Base-by-base conservation (phyloP, 2,329 filamentous ascomycete genomes). In the Curvularia lunata region DNA sequence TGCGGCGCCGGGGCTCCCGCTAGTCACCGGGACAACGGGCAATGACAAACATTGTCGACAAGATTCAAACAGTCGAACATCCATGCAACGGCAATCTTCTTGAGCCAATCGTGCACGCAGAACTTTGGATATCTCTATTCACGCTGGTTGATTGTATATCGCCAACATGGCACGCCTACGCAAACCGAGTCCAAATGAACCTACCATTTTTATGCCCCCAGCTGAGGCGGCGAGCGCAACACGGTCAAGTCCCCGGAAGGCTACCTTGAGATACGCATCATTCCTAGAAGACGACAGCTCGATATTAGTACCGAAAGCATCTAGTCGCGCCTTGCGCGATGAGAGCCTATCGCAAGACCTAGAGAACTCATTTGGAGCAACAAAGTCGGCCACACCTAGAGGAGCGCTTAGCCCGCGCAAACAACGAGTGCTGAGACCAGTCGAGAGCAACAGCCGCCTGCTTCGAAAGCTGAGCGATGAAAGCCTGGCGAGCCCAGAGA, bases 81-180 rank as follows among this genome's bases (percentile, higher is more conserved):
- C 49, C 50, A 57, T 57, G 57, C 45, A 40, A 30, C 16, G 50
- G 27, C 34, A 58, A 41, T 42, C 21, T 61, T 57, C 41, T 46
- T 42, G 52, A 52, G 37, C 54, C 52, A 58, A 54, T 54, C 32
- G 50, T 28, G 5, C 55, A 19, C 52, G 51, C 34, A 48, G 23
- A 23, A 1, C 38, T 48, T 49, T 45, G 42, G 34, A 28, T 43
- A 56, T 53, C 40, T 25, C 46, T 52, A 51, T 45, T 48, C 7
- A 52, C 12, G 52, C 21, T 41, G 30, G 21, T 55, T 38, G 37
- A 37, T 48, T 54, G 46, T 25, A 41, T 47, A 57, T 37, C 13
- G n/a, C 52, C 4, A 53, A 21, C 16, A 76, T 76, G 74, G 74
- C 74, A 47, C 74, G 74, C 48, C 66, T 76, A 23, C 74, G 73